A percentile compares a stretch with the other conserved stretches of the same genome.
Evolutionary conservation across 2,329 filamentous ascomycete genomes (phyloP).

Genomic region (Penicillium sp.): DNA sequence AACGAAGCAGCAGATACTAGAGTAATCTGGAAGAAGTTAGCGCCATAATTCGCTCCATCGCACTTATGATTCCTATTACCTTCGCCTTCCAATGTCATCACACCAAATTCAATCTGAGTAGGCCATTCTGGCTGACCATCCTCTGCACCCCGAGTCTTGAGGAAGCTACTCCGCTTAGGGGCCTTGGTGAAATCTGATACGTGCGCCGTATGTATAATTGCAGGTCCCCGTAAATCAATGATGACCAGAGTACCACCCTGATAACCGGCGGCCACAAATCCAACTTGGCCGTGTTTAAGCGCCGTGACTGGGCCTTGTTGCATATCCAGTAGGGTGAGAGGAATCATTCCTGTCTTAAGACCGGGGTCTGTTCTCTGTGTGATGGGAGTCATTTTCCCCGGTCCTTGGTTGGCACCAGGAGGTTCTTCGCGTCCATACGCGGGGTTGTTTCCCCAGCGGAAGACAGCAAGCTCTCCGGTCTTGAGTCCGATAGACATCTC

Average conservation of each 20-base stretch:
- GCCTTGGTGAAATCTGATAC: conserved; percentile 73
- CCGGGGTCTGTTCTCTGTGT: conserved; percentile 69
- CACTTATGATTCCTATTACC: conserved; percentile 39
- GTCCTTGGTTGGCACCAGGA: conserved; percentile 57
- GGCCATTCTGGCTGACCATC: conserved; percentile 68
- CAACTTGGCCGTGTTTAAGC: conserved; percentile 83
- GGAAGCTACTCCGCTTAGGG: conserved; percentile 75
- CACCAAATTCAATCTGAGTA: conserved; percentile 83
- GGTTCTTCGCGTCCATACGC: conserved; percentile 66
- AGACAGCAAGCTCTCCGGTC: conserved; percentile 83
- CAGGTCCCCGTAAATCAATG: conserved; percentile 84
- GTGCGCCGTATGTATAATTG: conserved; percentile 75
- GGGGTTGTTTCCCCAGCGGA: conserved; percentile 82
- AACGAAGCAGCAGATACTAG: conserved; percentile 88
- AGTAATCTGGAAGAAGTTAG: conserved; percentile 64
- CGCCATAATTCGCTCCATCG: conserved; percentile 3
- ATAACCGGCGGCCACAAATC: conserved; percentile 85
- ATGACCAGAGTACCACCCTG: conserved; percentile 79
- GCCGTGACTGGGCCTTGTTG: conserved; percentile 79
- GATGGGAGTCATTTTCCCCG: conserved; percentile 75
- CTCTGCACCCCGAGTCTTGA: conserved; percentile 54
- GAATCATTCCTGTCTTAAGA: conserved; percentile 78
- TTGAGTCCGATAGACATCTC: conserved; percentile 82
- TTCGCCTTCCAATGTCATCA: conserved; percentile 91
- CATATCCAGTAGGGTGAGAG: conserved; percentile 79